phyloP scores from a whole-genome alignment of 202 grass and related monocot species.

The Setaria viridis region DNA sequence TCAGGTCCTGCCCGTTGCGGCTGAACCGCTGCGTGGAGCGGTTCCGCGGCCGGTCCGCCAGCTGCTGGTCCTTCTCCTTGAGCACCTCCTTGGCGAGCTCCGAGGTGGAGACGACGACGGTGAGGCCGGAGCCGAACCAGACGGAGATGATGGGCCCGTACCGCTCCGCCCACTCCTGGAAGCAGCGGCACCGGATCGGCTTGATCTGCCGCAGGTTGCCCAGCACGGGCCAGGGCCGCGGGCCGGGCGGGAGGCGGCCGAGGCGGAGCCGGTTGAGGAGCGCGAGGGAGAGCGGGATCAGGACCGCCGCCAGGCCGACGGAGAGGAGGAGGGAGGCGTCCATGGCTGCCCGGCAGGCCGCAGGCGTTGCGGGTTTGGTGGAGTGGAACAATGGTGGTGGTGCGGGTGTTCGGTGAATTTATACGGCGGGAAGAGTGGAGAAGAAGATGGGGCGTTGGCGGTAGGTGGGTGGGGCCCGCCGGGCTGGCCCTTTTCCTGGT shows the following conservation, averaged over 20 bases:
- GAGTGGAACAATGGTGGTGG: background rate
- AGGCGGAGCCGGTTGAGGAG: slow-evolving; percentile 58
- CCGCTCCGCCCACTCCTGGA: slow-evolving; percentile 75
- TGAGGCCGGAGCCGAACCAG: slow-evolving; percentile 84
- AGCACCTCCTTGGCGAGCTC: slow-evolving; percentile 86
- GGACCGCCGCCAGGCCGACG: slow-evolving; percentile 46
- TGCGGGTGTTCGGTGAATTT: slow-evolving; percentile 14
- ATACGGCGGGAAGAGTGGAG: slow-evolving; percentile 26
- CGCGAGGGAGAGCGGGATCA: slow-evolving; percentile 62
- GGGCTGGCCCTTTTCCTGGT: background rate
- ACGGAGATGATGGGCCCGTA: slow-evolving; percentile 88
- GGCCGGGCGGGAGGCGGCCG: slow-evolving; percentile 65
- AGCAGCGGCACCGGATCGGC: slow-evolving; percentile 76
- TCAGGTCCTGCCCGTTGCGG: slow-evolving; percentile 77
- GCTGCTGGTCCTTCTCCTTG: slow-evolving; percentile 94
- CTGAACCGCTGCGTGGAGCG: slow-evolving; percentile 82
- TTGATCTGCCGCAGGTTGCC: slow-evolving; percentile 96
- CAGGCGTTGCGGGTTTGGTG: slow-evolving; percentile 15
- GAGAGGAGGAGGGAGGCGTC: slow-evolving; percentile 64
- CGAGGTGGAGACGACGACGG: slow-evolving; percentile 71
- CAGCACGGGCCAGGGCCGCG: slow-evolving; percentile 71
- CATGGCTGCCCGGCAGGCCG: slow-evolving; percentile 51
- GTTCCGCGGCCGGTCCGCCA: slow-evolving; percentile 83
- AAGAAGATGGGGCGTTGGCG: slow-evolving; percentile 20
- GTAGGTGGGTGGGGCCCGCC: slow-evolving; percentile 51